phyloP scores from a whole-genome alignment of 2,329 filamentous ascomycete species.

The Paecilomyces niveus region DNA sequence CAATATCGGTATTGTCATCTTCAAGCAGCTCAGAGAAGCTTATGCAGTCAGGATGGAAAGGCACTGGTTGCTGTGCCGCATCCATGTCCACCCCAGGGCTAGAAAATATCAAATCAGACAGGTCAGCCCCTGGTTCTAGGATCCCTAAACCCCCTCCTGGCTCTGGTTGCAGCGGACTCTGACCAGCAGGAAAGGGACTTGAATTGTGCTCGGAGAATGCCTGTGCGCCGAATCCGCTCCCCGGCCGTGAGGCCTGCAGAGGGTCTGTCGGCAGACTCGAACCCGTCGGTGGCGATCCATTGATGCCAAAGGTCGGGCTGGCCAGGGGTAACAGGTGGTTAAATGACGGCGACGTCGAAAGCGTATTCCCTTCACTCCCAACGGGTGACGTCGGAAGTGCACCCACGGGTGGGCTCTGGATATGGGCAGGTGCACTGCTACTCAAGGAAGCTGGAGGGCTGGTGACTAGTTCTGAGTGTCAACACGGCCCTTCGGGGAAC shows the following conservation, averaged over 20 bases:
- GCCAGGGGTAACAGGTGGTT: not conserved
- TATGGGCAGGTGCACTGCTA: not conserved
- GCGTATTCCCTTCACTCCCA: not conserved
- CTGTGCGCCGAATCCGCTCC: not conserved
- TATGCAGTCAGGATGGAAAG: slow-evolving; percentile 9
- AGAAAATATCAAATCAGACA: slow-evolving; percentile 7
- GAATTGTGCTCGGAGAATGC: not conserved
- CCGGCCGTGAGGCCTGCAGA: not conserved
- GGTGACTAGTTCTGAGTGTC: not conserved
- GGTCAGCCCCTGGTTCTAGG: not conserved
- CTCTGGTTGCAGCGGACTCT: not conserved
- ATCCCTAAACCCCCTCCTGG: not conserved
- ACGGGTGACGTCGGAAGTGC: not conserved
- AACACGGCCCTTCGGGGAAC: not conserved
- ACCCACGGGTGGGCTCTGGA: not conserved
- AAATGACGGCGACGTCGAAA: not conserved
- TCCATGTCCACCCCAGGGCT: slow-evolving; percentile 5
- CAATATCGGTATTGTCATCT: slow-evolving; percentile 42
- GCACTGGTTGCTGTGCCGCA: slow-evolving; percentile 4
- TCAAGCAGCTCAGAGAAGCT: slow-evolving; percentile 28
- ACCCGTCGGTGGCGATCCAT: not conserved
- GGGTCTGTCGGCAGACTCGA: not conserved
- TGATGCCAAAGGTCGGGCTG: not conserved
- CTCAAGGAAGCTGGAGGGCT: not conserved
- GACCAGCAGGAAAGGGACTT: not conserved